Evolutionary conservation across 1,284 basidiomycete species (phyloP).

Genomic region (Prillingera fragicola): DNA sequence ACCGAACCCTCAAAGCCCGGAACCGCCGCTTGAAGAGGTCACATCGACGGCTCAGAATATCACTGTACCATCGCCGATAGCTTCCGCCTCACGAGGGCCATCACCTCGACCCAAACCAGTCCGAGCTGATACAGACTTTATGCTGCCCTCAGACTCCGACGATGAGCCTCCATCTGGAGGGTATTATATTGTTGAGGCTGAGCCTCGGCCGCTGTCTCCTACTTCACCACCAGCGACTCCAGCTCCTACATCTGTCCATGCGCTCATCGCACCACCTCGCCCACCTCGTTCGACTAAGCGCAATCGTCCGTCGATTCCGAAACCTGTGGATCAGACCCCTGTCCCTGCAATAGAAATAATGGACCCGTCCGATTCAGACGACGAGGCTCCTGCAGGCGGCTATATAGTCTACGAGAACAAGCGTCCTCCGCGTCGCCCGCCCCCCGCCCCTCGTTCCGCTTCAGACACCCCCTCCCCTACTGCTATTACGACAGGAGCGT

Average conservation of each 20-base stretch:
- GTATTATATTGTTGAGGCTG: constrained; percentile 39
- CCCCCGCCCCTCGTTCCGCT: neutral
- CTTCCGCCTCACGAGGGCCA: too few species aligned
- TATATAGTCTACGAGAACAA: constrained; percentile 25
- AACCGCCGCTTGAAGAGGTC: too few species aligned
- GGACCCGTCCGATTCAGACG: constrained; percentile 46
- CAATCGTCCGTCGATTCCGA: neutral
- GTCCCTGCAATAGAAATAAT: constrained; percentile 25
- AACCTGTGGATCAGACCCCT: constrained; percentile 2
- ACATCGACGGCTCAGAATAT: too few species aligned
- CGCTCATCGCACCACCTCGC: constrained; percentile 2
- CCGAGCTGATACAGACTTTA: constrained; percentile 41
- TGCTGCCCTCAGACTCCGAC: constrained; percentile 48
- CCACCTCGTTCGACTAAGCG: constrained; percentile 1
- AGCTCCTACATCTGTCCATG: neutral
- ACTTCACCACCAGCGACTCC: constrained; percentile 7
- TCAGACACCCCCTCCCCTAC: neutral
- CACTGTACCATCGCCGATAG: too few species aligned
- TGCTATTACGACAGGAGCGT: neutral
- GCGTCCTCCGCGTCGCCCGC: neutral
- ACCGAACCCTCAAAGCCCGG: too few species aligned
- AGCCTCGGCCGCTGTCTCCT: neutral
- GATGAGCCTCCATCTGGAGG: constrained; percentile 44
- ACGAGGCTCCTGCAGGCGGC: constrained; percentile 43
- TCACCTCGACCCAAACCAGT: constrained; percentile 19